Base-by-base conservation (phyloP, 495 filamentous ascomycete genomes). In the Rusavskia elegans region DNA sequence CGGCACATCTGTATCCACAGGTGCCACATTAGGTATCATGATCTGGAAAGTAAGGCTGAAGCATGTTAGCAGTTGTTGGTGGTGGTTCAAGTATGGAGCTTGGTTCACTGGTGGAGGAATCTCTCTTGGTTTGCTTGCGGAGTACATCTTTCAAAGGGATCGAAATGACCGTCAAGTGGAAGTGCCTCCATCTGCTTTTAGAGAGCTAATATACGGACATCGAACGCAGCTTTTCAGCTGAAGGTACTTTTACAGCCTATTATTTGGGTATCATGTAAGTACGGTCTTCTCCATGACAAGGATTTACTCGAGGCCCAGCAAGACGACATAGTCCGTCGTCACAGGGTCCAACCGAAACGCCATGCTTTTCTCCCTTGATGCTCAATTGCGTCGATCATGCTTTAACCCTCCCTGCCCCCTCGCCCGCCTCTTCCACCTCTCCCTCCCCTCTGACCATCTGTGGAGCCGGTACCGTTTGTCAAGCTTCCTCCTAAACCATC, bases 81-180 rank as follows among this genome's bases (percentile, higher is more conserved):
- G 87, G 83, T 98, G 93, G 93, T 98, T 98, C 59, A 80, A 73
- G 58, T 80, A 83, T 58, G 84, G 83, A 21, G 81, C 77, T 50
- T 76, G 78, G 65, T 65, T 83, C 48, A 83, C 80, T 21, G 83
- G 84, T 16, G 83, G 83, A 30, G 79, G 72, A 1, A 79, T 87
- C 55, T 68, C 77, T 7, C 50, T 76, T 48, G 83, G 83, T 7
- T 59, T 87, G 53, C 50, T 76, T n/a, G 72, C 68, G 2, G 83
- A 87, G 53, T 87, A 86, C 66, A 29, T 72, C 40, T 65, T 20
- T 50, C 36, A 54, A 20, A 38, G 35, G 36, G 42, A 21, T 37
- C 36, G 8, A 35, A 37, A 50, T 36, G 48, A 50, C 1, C 3
- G 16, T 25, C 13, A 17, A 14, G n/a, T 11, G n/a, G 16, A 37